Base-by-base conservation (phyloP, 2,329 filamentous ascomycete species). In the Tolypocladium sp. region DNA sequence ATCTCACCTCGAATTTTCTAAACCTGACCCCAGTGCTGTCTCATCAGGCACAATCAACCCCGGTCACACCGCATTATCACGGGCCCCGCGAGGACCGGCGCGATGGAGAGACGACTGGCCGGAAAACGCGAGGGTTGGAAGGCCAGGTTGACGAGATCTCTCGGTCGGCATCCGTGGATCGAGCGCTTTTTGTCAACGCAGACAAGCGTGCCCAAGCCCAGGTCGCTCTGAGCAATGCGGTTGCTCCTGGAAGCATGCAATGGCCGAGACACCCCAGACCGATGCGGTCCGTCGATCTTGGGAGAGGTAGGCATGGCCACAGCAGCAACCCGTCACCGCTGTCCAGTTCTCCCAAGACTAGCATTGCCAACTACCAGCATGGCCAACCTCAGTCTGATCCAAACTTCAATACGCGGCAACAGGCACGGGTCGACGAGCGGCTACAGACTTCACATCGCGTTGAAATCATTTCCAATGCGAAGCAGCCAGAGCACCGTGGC, bases 151-250 rank as follows among this genome's bases (percentile, higher is more conserved):
- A 83, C 46, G 79, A 82, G 41, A 71, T 74, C 27, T 76, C 78
- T 2, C 79, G 87, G 41, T 82, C 84, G 6, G 80, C 79, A 38
- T 90, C 88, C 0, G 83, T 85, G 8, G 88, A 91, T 60, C 79
- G 85, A 49, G 79, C 81, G 63, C 64, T 82, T 3, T 86, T 88
- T 57, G 76, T 77, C 27, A 84, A 77, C 57, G 74, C 78, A 12
- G 86, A 90, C 67, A 85, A 87, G 63, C 86, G 88, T 61, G 82
- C 82, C 2, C 80, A 81, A 46, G 79, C 89, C 1, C 85, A 83
- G 63, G 78, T 91, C 2, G 83, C 82, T 4, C 66, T 91, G 33
- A 89, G 81, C 68, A 83, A 80, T 4, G 79, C 85, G 1, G 75
- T 81, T 27, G 88, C 82, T 1, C 80, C 86, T 4, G 89, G 88